phyloP scores from a whole-genome alignment of 352 stramenopile genomes.

The Phytophthora sp. region DNA sequence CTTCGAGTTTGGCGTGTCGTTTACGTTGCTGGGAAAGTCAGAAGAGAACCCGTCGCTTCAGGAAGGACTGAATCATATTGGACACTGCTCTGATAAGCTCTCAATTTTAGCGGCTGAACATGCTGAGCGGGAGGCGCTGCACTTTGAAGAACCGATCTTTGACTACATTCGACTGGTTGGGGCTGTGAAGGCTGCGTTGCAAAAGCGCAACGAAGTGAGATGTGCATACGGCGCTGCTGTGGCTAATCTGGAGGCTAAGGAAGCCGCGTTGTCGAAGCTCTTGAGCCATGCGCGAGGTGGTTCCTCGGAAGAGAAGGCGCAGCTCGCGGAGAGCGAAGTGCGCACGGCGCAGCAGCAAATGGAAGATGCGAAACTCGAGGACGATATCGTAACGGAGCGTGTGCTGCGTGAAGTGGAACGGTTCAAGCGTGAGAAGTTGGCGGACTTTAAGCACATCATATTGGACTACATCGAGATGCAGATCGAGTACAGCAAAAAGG shows the following conservation, averaged over 20 bases:
- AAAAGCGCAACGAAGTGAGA: constrained; percentile 93
- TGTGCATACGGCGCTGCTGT: constrained; percentile 88
- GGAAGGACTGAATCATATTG: constrained; percentile 92
- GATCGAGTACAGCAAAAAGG: constrained; percentile 96
- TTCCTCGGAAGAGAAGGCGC: constrained; percentile 82
- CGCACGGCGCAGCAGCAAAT: constrained; percentile 84
- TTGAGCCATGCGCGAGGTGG: constrained; percentile 60
- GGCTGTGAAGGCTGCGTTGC: constrained; percentile 93
- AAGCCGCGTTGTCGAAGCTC: constrained; percentile 61
- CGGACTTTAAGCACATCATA: constrained; percentile 96
- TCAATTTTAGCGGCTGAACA: constrained; percentile 92
- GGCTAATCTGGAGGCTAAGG: constrained; percentile 89
- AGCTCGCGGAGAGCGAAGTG: constrained; percentile 83
- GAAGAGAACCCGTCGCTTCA: constrained; percentile 93
- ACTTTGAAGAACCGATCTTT: constrained; percentile 96
- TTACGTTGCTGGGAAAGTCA: constrained; percentile 94
- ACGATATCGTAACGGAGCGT: constrained; percentile 93
- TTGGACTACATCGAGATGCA: constrained; percentile 97
- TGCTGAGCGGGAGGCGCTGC: constrained; percentile 90
- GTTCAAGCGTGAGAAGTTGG: constrained; percentile 95
- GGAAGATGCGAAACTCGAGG: constrained; percentile 92
- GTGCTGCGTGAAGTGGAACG: constrained; percentile 97
- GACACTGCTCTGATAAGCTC: constrained; percentile 92
- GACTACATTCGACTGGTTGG: constrained; percentile 97
- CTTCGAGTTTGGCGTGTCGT: constrained; percentile 97